Percentiles rank a stretch among this genome's conserved stretches.
These are phyloP conservation scores for Neospora caninum DNA, from an alignment of 169 alveolate genomes.

Conservation along the genomic window DNA sequence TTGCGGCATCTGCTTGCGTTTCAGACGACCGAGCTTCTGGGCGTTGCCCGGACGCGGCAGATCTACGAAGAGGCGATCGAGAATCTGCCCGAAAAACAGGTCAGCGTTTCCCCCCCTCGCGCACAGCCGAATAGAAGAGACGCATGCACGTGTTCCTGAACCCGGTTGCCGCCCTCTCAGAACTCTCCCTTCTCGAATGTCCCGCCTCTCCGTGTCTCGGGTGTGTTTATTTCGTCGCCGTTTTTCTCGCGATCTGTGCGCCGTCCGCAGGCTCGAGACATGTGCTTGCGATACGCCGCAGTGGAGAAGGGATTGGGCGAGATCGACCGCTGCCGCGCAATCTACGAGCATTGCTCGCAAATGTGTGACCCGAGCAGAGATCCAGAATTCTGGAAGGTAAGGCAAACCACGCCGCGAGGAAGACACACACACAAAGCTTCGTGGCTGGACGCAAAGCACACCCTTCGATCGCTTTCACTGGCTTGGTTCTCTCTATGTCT, in stretches of 20 bases:
- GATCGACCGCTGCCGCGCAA: constrained; percentile 93
- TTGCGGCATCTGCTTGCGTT: neutral
- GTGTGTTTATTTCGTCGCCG: no score
- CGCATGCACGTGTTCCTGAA: no score
- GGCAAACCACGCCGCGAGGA: neutral
- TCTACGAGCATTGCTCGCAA: constrained; percentile 88
- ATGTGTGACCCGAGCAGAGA: constrained; percentile 89
- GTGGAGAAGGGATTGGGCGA: constrained; percentile 94
- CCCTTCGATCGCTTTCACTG: no score
- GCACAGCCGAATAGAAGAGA: no score
- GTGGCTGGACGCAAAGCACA: no score
- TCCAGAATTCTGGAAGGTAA: constrained; percentile 80
- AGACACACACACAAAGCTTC: neutral
- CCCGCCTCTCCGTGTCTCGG: no score
- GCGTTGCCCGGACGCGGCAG: constrained; percentile 89
- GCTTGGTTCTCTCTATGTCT: neutral
- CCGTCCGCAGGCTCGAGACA: constrained; percentile 78
- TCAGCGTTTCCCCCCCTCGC: no score
- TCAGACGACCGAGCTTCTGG: constrained; percentile 88
- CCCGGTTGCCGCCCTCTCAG: no score
- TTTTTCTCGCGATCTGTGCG: neutral
- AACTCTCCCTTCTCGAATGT: neutral
- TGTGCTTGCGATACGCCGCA: constrained; percentile 89
- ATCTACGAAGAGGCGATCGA: constrained; percentile 79
- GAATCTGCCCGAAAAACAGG: constrained; percentile 72